Evolutionary conservation across 2,329 filamentous ascomycete genomes (phyloP).

Genomic region (Cladophialophora immunda): DNA sequence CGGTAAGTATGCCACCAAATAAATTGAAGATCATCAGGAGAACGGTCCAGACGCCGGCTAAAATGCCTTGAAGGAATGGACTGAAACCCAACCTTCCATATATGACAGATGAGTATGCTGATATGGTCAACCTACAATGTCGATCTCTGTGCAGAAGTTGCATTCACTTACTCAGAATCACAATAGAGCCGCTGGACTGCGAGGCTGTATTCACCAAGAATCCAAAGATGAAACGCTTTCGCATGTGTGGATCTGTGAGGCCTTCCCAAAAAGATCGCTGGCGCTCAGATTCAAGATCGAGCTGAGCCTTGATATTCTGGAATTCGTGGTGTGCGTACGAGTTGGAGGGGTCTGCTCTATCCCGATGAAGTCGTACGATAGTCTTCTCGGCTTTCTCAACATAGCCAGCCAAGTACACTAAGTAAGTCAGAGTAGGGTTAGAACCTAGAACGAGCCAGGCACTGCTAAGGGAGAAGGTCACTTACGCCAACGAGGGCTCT

Average conservation of each 20-base stretch:
- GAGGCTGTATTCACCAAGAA: slow-evolving; percentile 2
- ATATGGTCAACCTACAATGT: background rate
- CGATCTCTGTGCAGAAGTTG: background rate
- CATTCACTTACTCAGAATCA: slow-evolving; percentile 7
- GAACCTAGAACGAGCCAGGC: slow-evolving; percentile 8
- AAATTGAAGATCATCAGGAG: slow-evolving; percentile 4
- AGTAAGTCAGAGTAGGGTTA: too few relatives aligned
- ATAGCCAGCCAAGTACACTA: slow-evolving; percentile 8
- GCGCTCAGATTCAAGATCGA: slow-evolving; percentile 19
- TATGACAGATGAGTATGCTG: slow-evolving; percentile 11
- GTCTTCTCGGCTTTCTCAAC: slow-evolving; percentile 8
- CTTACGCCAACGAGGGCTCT: slow-evolving; percentile 34
- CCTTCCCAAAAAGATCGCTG: background rate
- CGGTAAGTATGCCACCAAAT: slow-evolving; percentile 8
- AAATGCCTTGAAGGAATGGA: slow-evolving; percentile 9
- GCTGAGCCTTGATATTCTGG: slow-evolving; percentile 11
- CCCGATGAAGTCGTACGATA: slow-evolving; percentile 14
- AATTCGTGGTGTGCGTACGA: slow-evolving; percentile 12
- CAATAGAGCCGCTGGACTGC: slow-evolving; percentile 15
- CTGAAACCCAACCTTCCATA: slow-evolving; percentile 4
- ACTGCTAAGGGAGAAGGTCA: background rate
- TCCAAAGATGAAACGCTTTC: slow-evolving; percentile 13
- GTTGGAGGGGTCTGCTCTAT: slow-evolving; percentile 6
- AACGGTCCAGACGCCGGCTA: slow-evolving; percentile 7
- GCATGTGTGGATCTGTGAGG: slow-evolving; percentile 1